Base-by-base conservation (phyloP, 208 protist species). In the Leishmania major region DNA sequence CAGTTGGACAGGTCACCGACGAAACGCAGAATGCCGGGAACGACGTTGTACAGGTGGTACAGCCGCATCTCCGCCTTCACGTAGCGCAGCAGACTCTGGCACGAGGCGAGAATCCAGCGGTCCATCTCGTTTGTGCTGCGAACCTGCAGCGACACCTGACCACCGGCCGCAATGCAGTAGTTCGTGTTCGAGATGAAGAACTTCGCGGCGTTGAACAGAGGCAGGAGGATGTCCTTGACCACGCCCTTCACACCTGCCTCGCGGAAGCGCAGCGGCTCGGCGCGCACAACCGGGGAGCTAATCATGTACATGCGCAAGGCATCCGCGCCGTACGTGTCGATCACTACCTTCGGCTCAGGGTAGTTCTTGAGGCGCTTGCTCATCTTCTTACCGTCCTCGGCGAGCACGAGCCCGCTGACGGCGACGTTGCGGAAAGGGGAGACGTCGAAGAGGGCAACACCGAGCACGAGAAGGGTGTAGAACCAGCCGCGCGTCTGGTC, bases 331-430 rank as follows among this genome's bases (percentile, higher is more conserved):
- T 99, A 96, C 7, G 89, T 74, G 77, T 99, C 81, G 69, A 99
- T 94, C 7, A 99, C 92, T 31, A 93, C n/a, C 40, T 73, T 88
- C 73, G 99, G 99, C 79, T 99, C 98, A 10, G 99, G 99, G 90
- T 99, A 99, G 94, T 99, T 99, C 88, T 99, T 99, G 40, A 99
- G 85, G 76, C 98, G 90, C 91, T 99, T 99, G 83, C 93, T 99
- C 99, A 99, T 99, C 91, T 99, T 99, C 84, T 99, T 99, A n/a
- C 99, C 98, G 83, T 99, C 98, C 70, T 91, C 91, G 73, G 99
- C 99, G 3, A 99, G 94, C 15, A 99, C 98, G 19, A 99, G 94
- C 43, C 99, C 99, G 86, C 99, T 99, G 7, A 99, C 99, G 83
- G 99, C 98, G 40, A 99, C 89, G 90, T 99, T 99, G 87, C 99